Base-by-base conservation (phyloP, 306 rosid species). In the Quercus bicolor region DNA sequence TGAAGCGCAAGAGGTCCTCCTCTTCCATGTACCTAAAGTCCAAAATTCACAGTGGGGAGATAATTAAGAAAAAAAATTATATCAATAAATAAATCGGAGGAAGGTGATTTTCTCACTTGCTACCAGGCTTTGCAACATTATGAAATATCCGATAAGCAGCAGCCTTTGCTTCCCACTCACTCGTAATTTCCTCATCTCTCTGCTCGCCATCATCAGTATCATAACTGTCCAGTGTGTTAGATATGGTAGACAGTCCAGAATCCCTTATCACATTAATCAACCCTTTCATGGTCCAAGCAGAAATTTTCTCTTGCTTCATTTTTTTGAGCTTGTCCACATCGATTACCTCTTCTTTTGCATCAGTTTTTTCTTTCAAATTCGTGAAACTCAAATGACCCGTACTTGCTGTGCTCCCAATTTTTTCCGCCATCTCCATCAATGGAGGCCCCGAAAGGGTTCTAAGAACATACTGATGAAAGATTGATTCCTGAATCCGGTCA, bases 231-330 rank as follows among this genome's bases (percentile, higher is more conserved):
- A 87, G 85, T n/a, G 94, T 52, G 71, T 86, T 78, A 57, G 91
- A 85, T 43, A 91, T 85, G 60, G 91, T 91, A 60, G 98, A 87
- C 79, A 94, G 65, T 18, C 98, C 90, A 26, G 97, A 88, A 70
- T 81, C 81, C 34, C 85, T 81, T 23, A 94, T 87, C 45, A 88
- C 97, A 85, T 85, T 78, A 76, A 92, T 75, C 75, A 94, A 84
- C 20, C 91, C 93, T 83, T 81, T 92, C 93, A 94, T 87, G 5
- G 98, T 94, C 97, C 93, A 94, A 85, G 97, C 92, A 55, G 97
- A 94, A 84, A 94, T 83, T 33, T 82, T 92, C 77, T 78, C 95
- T 73, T 84, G 92, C 74, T 88, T 92, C 91, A 89, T 91, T 76
- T 87, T 91, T 61, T 87, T 87, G 13, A 94, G 92, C 86, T 85